Conservation (phyloP, 106 monocot species). For the Chionographis japonica region DNA sequence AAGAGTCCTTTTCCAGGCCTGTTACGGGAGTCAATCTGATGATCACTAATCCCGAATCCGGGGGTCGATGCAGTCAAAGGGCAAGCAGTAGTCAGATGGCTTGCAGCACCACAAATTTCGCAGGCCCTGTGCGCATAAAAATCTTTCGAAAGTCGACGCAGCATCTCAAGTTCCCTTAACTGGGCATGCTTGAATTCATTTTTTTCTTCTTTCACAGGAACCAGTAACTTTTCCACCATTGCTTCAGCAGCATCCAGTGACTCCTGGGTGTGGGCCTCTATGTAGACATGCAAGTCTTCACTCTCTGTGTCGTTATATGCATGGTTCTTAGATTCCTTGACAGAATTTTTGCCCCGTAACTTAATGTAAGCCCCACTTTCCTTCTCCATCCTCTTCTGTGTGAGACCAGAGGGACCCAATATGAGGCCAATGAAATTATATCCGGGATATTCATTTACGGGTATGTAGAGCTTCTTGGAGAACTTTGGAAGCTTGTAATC, state of each 20-base stretch:
- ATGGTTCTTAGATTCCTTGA: background rate
- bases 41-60: background rate
- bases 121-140: background rate
- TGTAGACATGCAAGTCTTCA: slow-evolving; percentile 57
- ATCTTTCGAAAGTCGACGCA: background rate
- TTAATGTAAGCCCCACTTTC: slow-evolving; percentile 58
- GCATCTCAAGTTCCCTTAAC: slow-evolving; percentile 53
- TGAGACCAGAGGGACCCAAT: slow-evolving; percentile 60
- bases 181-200: slow-evolving; percentile 45
- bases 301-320: slow-evolving; percentile 4
- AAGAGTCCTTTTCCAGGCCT: too few relatives aligned
- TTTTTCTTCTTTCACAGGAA: slow-evolving; percentile 43
- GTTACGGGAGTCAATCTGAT: too few relatives aligned
- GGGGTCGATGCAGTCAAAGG: slow-evolving; percentile 1
- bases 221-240: slow-evolving; percentile 64
- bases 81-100: background rate
- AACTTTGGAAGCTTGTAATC: slow-evolving; percentile 12
- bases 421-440: slow-evolving; percentile 77
- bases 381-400: slow-evolving; percentile 55
- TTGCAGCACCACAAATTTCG: background rate
- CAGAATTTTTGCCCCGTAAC: slow-evolving; percentile 51
- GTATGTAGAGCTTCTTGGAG: slow-evolving; percentile 61
- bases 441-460: slow-evolving; percentile 46
- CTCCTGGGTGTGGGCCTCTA: slow-evolving; percentile 47
- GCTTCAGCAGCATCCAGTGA: slow-evolving; percentile 53